Conservation (phyloP, 179 eudicot genomes). For the Spinacia oleracea region DNA sequence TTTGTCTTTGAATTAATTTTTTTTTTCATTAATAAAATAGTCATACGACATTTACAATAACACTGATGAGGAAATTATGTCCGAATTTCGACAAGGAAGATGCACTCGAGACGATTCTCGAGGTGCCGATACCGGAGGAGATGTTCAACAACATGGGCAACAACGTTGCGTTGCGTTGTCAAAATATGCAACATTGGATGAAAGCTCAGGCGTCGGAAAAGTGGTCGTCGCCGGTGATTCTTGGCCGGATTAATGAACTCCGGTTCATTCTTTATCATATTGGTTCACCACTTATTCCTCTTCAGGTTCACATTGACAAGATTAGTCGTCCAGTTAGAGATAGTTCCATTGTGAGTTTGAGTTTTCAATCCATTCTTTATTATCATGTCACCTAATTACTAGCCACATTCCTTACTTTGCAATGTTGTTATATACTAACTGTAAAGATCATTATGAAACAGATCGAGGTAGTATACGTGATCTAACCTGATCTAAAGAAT, state of each 20-base stretch:
- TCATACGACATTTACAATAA: too few relatives aligned
- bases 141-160: constrained; percentile 78
- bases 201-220: constrained; percentile 82
- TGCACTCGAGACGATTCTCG: constrained; percentile 79
- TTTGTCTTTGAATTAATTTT: too few relatives aligned
- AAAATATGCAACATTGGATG: constrained; percentile 92
- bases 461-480: too few relatives aligned
- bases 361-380: too few relatives aligned
- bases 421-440: too few relatives aligned
- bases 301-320: constrained; percentile 69
- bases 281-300: constrained; percentile 86
- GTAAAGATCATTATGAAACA: too few relatives aligned
- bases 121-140: constrained; percentile 95
- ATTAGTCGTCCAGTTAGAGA: constrained; percentile 59
- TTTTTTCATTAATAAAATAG: too few relatives aligned
- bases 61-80: constrained; percentile 89
- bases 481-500: neutral
- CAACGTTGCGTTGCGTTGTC: constrained; percentile 62
- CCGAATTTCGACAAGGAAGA: constrained; percentile 90
- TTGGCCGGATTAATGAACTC: constrained; percentile 75
- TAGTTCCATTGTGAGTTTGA: constrained; percentile 74
- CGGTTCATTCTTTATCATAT: constrained; percentile 74
- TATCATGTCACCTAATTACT: too few relatives aligned
- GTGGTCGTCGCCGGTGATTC: constrained; percentile 69
- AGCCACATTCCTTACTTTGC: neutral